Percentiles rank a stretch among this genome's conserved stretches.
Conservation (phyloP, 306 rosid genomes). For the Delonix regia region DNA sequence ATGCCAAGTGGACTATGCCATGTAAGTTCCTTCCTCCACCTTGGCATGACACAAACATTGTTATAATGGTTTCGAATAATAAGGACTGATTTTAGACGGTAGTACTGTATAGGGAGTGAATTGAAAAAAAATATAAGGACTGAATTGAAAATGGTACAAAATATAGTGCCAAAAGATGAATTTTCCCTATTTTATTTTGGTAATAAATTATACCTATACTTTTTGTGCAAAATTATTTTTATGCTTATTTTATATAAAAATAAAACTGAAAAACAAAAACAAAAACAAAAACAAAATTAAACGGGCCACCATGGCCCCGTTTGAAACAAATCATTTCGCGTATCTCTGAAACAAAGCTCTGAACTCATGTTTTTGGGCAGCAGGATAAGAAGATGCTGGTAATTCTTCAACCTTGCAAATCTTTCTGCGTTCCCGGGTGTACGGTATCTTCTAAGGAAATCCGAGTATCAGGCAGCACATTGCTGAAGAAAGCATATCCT, state of each 20-base stretch:
- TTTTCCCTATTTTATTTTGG: too few relatives aligned
- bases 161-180: too few relatives aligned
- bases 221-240: not conserved
- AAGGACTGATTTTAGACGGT: too few relatives aligned
- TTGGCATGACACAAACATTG: too few relatives aligned
- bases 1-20: too few relatives aligned
- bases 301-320: not conserved
- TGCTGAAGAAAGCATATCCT: slow-evolving; percentile 27
- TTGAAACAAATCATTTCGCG: not conserved
- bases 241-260: not conserved
- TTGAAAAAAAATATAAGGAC: too few relatives aligned
- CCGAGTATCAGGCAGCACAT: slow-evolving; percentile 29
- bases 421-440: slow-evolving; percentile 37
- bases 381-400: slow-evolving; percentile 58
- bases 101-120: too few relatives aligned
- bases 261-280: too few relatives aligned
- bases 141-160: too few relatives aligned
- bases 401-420: slow-evolving; percentile 57
- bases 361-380: slow-evolving; percentile 43
- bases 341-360: slow-evolving; percentile 38
- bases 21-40: too few relatives aligned
- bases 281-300: not conserved
- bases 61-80: too few relatives aligned
- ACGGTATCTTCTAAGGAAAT: slow-evolving; percentile 17
- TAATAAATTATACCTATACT: too few relatives aligned